phyloP scores from a whole-genome alignment of 1,284 basidiomycete species.

The Austroboletus niveus region DNA sequence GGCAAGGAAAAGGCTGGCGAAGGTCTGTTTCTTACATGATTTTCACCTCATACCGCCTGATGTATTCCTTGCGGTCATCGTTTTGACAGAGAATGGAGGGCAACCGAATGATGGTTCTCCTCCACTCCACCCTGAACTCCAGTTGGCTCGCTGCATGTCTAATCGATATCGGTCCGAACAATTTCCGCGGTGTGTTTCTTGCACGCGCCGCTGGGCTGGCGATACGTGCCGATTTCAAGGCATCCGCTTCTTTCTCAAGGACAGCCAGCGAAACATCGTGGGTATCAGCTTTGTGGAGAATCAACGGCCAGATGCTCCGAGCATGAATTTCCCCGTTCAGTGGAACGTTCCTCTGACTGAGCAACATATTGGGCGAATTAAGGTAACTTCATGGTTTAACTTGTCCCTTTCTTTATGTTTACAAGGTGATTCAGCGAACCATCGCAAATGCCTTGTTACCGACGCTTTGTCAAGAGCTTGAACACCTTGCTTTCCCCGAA shows the following conservation, averaged over 20 bases:
- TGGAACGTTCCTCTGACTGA: slow-evolving; percentile 61
- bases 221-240: slow-evolving; percentile 80
- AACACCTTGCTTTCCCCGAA: slow-evolving; percentile 59
- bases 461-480: slow-evolving; percentile 64
- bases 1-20: slow-evolving; percentile 44
- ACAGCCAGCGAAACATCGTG: slow-evolving; percentile 52
- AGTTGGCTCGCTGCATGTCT: slow-evolving; percentile 78
- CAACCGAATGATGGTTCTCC: slow-evolving; percentile 21
- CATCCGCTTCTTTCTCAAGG: slow-evolving; percentile 70
- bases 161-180: slow-evolving; percentile 65
- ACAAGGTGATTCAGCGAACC: slow-evolving; percentile 44
- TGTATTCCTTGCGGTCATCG: slow-evolving; percentile 20
- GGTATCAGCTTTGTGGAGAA: slow-evolving; percentile 68
- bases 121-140: slow-evolving; percentile 56
- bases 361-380: slow-evolving; percentile 52
- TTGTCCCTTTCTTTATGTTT: slow-evolving; percentile 1
- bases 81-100: slow-evolving; percentile 24
- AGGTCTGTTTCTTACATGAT: slow-evolving; percentile 33
- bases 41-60: slow-evolving; percentile 2
- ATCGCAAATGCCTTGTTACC: slow-evolving; percentile 72
- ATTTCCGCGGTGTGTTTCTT: slow-evolving; percentile 76
- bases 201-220: slow-evolving; percentile 78
- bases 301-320: slow-evolving; percentile 52
- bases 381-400: slow-evolving; percentile 43
- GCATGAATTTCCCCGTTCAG: slow-evolving; percentile 60